Percentiles rank a stretch among this genome's conserved stretches.
These are phyloP conservation scores for Polyrhizophydium stewartii DNA, from an alignment of 371 early-diverging fungal species.

Conservation along the genomic window DNA sequence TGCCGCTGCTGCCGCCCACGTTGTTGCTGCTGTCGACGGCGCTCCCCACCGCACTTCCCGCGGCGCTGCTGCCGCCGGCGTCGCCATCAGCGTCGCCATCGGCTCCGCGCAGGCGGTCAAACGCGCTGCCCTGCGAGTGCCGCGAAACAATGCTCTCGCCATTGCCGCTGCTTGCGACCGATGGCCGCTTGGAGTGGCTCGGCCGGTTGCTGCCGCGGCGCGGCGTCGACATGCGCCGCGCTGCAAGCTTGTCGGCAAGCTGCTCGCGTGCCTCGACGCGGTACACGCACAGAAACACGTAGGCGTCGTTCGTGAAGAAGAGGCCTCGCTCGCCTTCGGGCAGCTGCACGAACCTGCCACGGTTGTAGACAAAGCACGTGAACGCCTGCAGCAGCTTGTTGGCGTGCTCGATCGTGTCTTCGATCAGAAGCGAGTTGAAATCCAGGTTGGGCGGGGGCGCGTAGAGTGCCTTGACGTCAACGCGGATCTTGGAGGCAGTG, in stretches of 20 bases:
- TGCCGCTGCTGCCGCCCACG: background rate
- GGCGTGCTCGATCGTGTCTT: conserved; percentile 22
- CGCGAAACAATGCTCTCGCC: too few species aligned
- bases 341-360: conserved; percentile 36
- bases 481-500: conserved; percentile 11
- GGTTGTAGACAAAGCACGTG: conserved; percentile 28
- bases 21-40: background rate
- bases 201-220: too few species aligned
- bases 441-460: conserved; percentile 14
- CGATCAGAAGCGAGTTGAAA: conserved; percentile 5
- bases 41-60: background rate
- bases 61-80: background rate
- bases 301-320: conserved; percentile 39
- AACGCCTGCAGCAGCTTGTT: conserved; percentile 25
- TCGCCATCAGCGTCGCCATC: background rate
- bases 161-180: too few species aligned
- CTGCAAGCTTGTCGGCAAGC: background rate
- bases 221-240: background rate
- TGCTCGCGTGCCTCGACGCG: conserved; percentile 20
- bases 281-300: conserved; percentile 46
- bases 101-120: background rate
- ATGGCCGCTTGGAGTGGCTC: too few species aligned
- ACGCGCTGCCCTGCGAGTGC: background rate
- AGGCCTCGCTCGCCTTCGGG: conserved; percentile 35
- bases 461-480: conserved; percentile 41